phyloP scores from a whole-genome alignment of 139 green algal genomes.

The Nannochloris sp. region DNA sequence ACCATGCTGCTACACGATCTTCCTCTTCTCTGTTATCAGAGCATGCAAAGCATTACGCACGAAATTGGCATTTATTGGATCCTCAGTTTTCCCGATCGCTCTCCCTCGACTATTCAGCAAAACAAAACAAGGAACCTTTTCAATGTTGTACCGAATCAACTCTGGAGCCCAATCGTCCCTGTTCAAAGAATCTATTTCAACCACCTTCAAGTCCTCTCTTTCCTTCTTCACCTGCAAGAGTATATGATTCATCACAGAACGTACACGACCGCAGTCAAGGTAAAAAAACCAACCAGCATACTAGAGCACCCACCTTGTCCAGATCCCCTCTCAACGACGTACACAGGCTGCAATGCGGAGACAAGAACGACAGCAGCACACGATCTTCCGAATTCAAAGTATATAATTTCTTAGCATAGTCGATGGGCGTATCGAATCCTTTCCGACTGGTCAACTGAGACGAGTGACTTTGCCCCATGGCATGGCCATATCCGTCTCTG shows the following conservation, averaged over 20 bases:
- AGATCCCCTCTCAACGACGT: conserved; percentile 1
- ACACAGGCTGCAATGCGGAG: conserved; percentile 6
- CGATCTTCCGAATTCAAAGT: neutral
- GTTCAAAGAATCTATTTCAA: conserved; percentile 10
- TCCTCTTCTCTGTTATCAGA: no score
- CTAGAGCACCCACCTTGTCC: conserved; percentile 3
- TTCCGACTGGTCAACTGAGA: neutral
- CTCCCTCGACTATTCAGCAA: conserved; percentile 22
- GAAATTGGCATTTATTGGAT: neutral
- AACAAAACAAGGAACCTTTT: conserved; percentile 40
- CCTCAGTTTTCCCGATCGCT: neutral
- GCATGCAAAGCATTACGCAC: neutral
- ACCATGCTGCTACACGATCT: neutral
- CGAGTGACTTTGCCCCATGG: no score
- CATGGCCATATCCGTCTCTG: no score
- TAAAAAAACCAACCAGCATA: neutral
- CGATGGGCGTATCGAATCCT: neutral
- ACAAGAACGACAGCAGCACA: conserved; percentile 3
- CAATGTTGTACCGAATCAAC: conserved; percentile 36
- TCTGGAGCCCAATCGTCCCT: conserved; percentile 22
- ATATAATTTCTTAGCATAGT: no score
- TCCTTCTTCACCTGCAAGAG: neutral
- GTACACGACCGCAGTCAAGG: neutral
- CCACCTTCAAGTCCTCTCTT: conserved; percentile 3
- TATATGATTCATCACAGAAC: neutral